Evolutionary conservation across 306 rosid species (phyloP).

Genomic region (Acacia confusa): DNA sequence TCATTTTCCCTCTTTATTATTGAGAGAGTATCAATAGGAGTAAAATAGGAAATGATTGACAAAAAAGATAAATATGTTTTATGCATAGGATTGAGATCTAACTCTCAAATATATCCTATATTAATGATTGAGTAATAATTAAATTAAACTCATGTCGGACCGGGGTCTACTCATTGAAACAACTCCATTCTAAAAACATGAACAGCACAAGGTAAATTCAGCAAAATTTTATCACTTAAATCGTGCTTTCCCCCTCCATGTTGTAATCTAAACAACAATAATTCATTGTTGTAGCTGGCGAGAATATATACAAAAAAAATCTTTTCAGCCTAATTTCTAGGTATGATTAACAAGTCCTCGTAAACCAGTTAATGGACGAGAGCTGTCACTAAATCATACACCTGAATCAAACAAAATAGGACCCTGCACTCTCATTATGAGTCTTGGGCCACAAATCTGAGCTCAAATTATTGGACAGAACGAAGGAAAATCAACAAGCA

Average conservation of each 20-base stretch:
- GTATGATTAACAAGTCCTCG: no score
- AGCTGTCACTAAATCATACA: background rate
- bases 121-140: no score
- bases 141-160: no score
- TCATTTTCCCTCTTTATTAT: rapidly evolving
- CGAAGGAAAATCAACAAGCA: background rate
- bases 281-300: background rate
- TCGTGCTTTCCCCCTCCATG: background rate
- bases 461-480: background rate
- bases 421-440: background rate
- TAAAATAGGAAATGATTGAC: no score
- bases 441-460: background rate
- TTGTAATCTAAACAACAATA: background rate
- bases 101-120: no score
- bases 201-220: background rate
- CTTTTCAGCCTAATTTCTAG: background rate
- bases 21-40: rapidly evolving
- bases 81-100: no score
- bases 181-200: background rate
- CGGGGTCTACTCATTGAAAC: no score
- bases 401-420: background rate
- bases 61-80: no score
- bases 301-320: background rate
- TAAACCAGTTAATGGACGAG: background rate
- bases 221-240: background rate